Evolutionary conservation across 345 rosid species (phyloP), one percentile per base, ranked within the genome.

Genomic region (Rhizophora apiculata): DNA sequence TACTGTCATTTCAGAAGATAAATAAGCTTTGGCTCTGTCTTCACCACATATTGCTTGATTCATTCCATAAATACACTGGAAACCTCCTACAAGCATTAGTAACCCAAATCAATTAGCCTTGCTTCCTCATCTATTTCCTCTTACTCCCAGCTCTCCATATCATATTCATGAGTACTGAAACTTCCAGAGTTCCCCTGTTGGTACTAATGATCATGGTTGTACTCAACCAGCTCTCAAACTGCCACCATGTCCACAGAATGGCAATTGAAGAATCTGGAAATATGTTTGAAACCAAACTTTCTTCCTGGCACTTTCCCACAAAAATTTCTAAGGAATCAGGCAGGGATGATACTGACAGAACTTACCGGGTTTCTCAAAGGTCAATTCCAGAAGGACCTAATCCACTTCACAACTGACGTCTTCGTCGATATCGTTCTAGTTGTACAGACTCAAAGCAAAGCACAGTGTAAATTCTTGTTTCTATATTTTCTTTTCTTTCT

Each of bases 171-270:
- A 53, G 24, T 54, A 73, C 52, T 32, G 18, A 21, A 64, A 68
- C 32, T 6, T 68, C 52, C 65, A 64, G 43, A 43, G 60, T 73
- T 22, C 29, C 54, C 46, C 48, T 76, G 26, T 63, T 82, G 34
- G 22, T 81, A 61, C 26, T 82, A 9, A 62, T 74, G 18, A 64
- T 75, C 81, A n/a, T 78, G 20, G 11, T 72, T 21, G 55, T 69
- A 22, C 54, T 46, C 24, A 27, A 67, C 71, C 63, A 63, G 61
- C 73, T 67, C 67, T 52, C 80, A 34, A 48, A 71, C 60, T 53
- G 80, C 71, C 75, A 74, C 32, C 13, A 51, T 37, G 64, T 72
- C 70, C 70, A 56, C 52, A 67, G 73, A 72, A 66, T 62, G 27
- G 8, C 30, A 19, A 65, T 54, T 21, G 74, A 58, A 46, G 78